These are phyloP conservation scores for Lepidium didymum DNA, from an alignment of 345 rosid species.

Conservation along the genomic window DNA sequence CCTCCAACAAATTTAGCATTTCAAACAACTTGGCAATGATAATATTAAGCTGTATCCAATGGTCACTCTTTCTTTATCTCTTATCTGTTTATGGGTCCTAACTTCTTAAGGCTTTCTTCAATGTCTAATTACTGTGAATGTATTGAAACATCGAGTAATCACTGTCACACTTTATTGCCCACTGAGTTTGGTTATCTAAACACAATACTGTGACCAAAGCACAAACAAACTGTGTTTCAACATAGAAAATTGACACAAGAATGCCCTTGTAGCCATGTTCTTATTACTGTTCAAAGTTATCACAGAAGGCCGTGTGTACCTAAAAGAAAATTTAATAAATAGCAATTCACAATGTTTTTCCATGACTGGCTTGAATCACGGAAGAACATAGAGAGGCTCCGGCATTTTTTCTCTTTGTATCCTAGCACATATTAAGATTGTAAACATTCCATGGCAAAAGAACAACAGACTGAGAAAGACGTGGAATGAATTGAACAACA, in stretches of 20 bases:
- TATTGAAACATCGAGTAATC: not conserved
- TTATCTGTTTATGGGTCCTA: not conserved
- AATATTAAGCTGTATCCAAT: not conserved
- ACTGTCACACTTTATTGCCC: constrained; percentile 1
- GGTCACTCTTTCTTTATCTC: not conserved
- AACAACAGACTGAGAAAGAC: not conserved
- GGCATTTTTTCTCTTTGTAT: constrained; percentile 69
- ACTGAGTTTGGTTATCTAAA: not conserved
- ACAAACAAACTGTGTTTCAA: constrained; percentile 12
- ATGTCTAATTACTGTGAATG: constrained; percentile 1
- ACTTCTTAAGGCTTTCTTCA: not conserved
- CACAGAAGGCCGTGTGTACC: not conserved
- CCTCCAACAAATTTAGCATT: not conserved
- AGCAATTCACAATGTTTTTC: not conserved
- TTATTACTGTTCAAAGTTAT: not conserved
- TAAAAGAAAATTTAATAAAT: not conserved
- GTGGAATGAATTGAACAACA: not conserved
- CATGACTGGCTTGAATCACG: constrained; percentile 30
- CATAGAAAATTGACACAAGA: not conserved
- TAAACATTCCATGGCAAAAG: not conserved
- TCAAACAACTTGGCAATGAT: not conserved
- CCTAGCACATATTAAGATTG: constrained; percentile 36
- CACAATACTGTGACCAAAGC: not conserved
- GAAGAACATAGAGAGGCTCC: constrained; percentile 56
- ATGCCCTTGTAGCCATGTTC: not conserved